Evolutionary conservation across 2,329 filamentous ascomycete species (phyloP), one percentile per base, ranked within the genome.

Genomic region (Hypoxylon sp.): DNA sequence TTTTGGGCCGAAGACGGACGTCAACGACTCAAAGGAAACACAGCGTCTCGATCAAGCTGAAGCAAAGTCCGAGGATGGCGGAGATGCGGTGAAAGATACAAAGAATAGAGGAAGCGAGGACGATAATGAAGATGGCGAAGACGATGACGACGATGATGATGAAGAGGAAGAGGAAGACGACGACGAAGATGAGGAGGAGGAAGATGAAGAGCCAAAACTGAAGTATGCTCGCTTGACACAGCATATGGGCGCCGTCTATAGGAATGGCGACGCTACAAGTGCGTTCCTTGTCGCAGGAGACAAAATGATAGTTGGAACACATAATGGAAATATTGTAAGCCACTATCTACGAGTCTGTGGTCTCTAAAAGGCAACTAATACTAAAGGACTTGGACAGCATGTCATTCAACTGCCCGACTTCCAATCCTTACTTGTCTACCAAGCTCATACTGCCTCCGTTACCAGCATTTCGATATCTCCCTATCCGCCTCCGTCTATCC

Each of bases 301-400:
- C 84, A 98, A 98, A 83, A 97, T 98, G 95, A 91, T 98, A 69
- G 85, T 97, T 73, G 96, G 95, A 72, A 98, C 96, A 32, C 95
- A 99, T 79, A 97, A 97, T 81, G 96, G 96, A 75, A 97, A 96
- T 76, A 95, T 98, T 75, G 93, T 97, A 85, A 84, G 91, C 82
- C 51, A 2, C 10, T 41, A 32, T 53, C 32, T 36, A 34, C 34
- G 72, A 77, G 51, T 74, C 17, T 23, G 7, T 28, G 34, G 19
- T 17, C 46, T 49, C 28, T 57, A 14, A 2, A 11, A 28, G 43
- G n/a, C 28, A 9, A 28, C 45, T 23, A 34, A 45, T 50, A 19
- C 51, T 64, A 58, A 60, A 41, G 38, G 45, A 14, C 17, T 30
- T 19, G n/a, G 60, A 56, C 41, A 76, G 75, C 41, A 99, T 83